These are phyloP conservation scores for Acrodontium crateriforme DNA, from an alignment of 2,329 filamentous ascomycete genomes.

Conservation along the genomic window DNA sequence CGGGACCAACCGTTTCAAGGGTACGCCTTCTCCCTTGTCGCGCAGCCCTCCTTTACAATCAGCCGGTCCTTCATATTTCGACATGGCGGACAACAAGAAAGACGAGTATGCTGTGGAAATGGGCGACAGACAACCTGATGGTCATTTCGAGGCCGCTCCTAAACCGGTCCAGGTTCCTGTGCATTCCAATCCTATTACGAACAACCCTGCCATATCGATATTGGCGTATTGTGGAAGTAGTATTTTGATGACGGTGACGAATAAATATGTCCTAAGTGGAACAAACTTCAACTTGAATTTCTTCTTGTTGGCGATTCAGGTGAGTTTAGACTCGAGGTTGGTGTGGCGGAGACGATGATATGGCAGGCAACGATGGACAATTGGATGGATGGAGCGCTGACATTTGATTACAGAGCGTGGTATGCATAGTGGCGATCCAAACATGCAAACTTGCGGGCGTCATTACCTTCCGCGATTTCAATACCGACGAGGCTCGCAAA, in stretches of 20 bases:
- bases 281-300: conserved; percentile 90
- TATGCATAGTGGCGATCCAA: conserved; percentile 76
- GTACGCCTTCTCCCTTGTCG: conserved; percentile 11
- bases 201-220: conserved; percentile 69
- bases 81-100: conserved; percentile 83
- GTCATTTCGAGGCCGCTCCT: conserved; percentile 25
- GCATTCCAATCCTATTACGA: conserved; percentile 28
- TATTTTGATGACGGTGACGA: conserved; percentile 99
- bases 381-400: too few species aligned
- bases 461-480: conserved; percentile 76
- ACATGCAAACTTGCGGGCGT: conserved; percentile 66
- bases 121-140: conserved; percentile 44
- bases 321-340: conserved; percentile 35
- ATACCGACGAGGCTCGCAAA: conserved; percentile 76
- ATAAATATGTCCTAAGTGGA: conserved; percentile 95
- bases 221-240: conserved; percentile 85
- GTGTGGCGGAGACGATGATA: not conserved
- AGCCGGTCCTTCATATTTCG: conserved; percentile 18
- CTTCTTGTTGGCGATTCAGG: conserved; percentile 84
- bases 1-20: conserved; percentile 9
- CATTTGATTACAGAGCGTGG: conserved; percentile 65
- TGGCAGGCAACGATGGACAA: not conserved
- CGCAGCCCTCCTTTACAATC: too few species aligned
- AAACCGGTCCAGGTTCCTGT: too few species aligned
- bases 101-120: conserved; percentile 60